These are phyloP conservation scores for Hyparrhenia diplandra DNA, from an alignment of 176 grass and related monocot species.

Conservation along the genomic window DNA sequence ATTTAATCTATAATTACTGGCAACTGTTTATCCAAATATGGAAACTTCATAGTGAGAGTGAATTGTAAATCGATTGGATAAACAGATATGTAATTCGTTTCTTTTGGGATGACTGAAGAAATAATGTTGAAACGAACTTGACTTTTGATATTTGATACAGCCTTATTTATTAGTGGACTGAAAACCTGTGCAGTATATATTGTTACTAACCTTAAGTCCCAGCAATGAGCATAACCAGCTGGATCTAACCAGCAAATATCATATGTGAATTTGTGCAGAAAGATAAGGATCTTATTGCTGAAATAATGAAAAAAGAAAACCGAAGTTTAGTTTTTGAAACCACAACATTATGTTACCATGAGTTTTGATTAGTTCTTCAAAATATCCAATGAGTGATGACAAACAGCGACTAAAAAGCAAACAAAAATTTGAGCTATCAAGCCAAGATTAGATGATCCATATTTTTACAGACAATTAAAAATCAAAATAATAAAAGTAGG, in stretches of 20 bases:
- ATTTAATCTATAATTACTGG: not conserved
- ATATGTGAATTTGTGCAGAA: conserved; percentile 44
- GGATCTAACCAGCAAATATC: conserved; percentile 79
- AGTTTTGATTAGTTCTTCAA: not conserved
- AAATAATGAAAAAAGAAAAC: conserved; percentile 2
- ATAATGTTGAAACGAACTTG: not conserved
- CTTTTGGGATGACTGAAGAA: not conserved
- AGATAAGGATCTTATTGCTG: conserved; percentile 78
- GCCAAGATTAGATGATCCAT: not conserved
- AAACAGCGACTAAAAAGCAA: not conserved
- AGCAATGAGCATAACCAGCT: conserved; percentile 90
- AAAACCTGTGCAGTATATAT: not conserved
- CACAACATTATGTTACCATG: conserved; percentile 3
- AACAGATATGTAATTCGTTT: not conserved
- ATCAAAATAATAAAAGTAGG: not conserved
- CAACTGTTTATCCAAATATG: not conserved
- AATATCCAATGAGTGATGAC: not conserved
- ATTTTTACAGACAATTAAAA: not conserved
- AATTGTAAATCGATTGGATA: not conserved
- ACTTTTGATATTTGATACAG: not conserved
- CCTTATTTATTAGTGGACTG: not conserved
- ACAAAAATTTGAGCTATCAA: not conserved
- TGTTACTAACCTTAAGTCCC: conserved; percentile 73
- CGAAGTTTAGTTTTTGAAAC: not conserved
- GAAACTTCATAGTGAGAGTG: conserved; percentile 7